Evolutionary conservation across 768 basidiomycete genomes (phyloP).

Genomic region (Imleria badia): DNA sequence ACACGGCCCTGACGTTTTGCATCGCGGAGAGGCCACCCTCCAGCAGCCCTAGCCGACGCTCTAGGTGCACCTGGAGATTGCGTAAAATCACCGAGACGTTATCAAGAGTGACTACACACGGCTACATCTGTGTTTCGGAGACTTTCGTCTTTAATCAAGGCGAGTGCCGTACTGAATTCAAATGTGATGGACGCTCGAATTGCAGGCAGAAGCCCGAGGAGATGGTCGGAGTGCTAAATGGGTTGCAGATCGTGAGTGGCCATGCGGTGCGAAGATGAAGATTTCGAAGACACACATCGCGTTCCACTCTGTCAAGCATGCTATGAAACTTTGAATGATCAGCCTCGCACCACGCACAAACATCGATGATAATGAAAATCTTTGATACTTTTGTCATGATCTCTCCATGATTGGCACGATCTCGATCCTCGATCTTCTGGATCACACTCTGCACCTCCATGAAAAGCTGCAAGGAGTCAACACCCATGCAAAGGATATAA

Average conservation of each 20-base stretch:
- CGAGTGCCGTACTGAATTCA: constrained; percentile 25
- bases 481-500: neutral
- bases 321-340: constrained; percentile 23
- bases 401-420: constrained; percentile 20
- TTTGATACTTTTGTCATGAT: constrained; percentile 24
- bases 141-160: constrained; percentile 29
- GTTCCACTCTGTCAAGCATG: constrained; percentile 25
- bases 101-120: constrained; percentile 17
- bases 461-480: constrained; percentile 23
- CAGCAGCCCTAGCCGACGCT: constrained; percentile 28
- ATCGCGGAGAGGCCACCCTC: constrained; percentile 25
- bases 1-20: constrained; percentile 30
- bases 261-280: neutral
- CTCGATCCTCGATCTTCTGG: constrained; percentile 19
- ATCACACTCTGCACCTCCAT: constrained; percentile 20
- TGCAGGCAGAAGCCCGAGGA: constrained; percentile 24
- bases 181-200: constrained; percentile 25
- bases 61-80: constrained; percentile 29
- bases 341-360: constrained; percentile 8
- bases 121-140: constrained; percentile 27
- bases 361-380: neutral
- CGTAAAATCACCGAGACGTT: constrained; percentile 6
- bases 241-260: neutral
- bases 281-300: constrained; percentile 18
- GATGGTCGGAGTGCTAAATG: constrained; percentile 28